Base-by-base conservation (phyloP, 2,329 filamentous ascomycete genomes). In the Fusarium tricinctum region DNA sequence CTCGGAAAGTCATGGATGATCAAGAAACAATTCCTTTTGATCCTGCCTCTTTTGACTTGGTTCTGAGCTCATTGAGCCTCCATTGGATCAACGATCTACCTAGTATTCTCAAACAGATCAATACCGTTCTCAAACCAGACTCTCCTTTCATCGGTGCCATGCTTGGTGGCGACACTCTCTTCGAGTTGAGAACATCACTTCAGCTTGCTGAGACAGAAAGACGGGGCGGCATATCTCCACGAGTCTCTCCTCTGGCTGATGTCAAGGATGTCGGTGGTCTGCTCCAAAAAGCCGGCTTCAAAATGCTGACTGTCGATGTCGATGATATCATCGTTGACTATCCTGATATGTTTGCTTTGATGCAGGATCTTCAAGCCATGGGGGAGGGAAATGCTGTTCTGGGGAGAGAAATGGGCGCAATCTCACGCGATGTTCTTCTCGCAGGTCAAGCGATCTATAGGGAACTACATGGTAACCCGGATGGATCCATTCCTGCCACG, bases 61-160 rank as follows among this genome's bases (percentile, higher is more conserved):
- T 97, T 13, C 83, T 99, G 66, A 97, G 93, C 76, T 97, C 92
- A 57, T 82, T 97, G 61, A 94, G 92, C 59, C 84, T 99, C 77
- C 96, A 99, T 80, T 99, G 96, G 96, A 92, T 97, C 84, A 99
- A 99, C 78, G 93, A 99, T 78, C 87, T 99, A 7, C 96, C 96
- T 0, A 92, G 91, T 2, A 83, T 97, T 13, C 85, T 99, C 3
- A 85, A 89, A 2, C 93, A 97, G 76, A 91, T 97, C 76, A 97
- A 97, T 82, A 86, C 88, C 69, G 83, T 97, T 33, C 86, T 99
- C 26, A 97, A 97, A 79, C 94, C 95, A 0, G 96, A 99, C 78
- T 86, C 88, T 58, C 94, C 97, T 2, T 97, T 99, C 76, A 90
- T 99, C 46, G 95, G 92, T 15, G 95, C 95, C 70, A 99, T 99